Conservation (phyloP, 257 asterid species). For the Anisodus acutangulus region DNA sequence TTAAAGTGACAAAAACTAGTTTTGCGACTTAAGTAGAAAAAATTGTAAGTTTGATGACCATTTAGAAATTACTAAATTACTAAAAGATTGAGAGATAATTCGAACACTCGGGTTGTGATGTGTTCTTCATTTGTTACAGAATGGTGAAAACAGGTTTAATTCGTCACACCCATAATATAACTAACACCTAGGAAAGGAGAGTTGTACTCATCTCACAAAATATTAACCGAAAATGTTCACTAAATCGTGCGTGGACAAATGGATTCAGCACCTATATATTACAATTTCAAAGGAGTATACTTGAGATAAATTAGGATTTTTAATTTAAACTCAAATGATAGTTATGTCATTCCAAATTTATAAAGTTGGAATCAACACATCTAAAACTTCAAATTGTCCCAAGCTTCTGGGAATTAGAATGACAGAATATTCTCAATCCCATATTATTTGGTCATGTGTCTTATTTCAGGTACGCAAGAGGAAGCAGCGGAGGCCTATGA, state of each 20-base stretch:
- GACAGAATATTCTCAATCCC: background rate
- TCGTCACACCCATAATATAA: background rate
- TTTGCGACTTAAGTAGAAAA: too few relatives aligned
- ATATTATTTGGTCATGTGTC: background rate
- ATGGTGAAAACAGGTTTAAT: background rate
- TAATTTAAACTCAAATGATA: background rate
- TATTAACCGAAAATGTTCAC: background rate
- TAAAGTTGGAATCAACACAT: background rate
- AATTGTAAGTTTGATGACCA: too few relatives aligned
- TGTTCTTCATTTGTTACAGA: background rate
- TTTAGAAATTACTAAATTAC: too few relatives aligned
- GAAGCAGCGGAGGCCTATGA: conserved; percentile 93
- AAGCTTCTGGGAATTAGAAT: background rate
- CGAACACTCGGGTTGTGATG: background rate
- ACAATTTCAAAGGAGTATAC: background rate
- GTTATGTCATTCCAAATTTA: background rate
- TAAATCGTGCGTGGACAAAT: background rate
- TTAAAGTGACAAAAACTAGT: too few relatives aligned
- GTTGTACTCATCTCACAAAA: background rate
- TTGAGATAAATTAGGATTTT: background rate
- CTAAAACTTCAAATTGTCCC: background rate
- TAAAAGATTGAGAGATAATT: too few relatives aligned
- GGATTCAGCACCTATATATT: background rate
- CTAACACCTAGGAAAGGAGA: too few relatives aligned
- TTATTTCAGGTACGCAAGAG: conserved; percentile 72